phyloP scores from a whole-genome alignment of 2,329 filamentous ascomycete genomes.

The Penicillium hordei region DNA sequence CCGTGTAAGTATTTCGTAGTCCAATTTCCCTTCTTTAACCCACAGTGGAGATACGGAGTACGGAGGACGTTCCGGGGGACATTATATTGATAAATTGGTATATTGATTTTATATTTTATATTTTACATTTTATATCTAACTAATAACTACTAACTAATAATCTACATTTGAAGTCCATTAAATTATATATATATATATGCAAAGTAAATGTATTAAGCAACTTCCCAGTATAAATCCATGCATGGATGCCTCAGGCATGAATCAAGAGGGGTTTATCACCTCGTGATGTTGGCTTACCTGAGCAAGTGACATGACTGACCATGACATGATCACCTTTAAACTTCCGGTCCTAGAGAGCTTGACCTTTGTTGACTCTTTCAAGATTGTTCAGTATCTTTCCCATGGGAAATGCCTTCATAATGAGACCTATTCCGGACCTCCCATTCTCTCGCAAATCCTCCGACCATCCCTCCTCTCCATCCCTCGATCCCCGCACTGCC shows the following conservation, averaged over 20 bases:
- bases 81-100: neutral
- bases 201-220: too few relatives aligned
- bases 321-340: constrained; percentile 6
- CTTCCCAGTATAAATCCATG: neutral
- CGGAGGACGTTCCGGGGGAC: too few relatives aligned
- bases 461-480: constrained; percentile 28
- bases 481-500: constrained; percentile 39
- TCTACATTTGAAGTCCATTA: too few relatives aligned
- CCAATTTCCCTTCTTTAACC: neutral
- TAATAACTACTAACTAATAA: neutral
- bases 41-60: constrained; percentile 1
- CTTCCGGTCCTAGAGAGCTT: neutral
- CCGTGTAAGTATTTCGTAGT: neutral
- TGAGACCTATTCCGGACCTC: constrained; percentile 42
- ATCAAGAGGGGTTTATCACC: constrained; percentile 10
- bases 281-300: constrained; percentile 12
- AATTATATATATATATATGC: too few relatives aligned
- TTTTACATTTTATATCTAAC: neutral
- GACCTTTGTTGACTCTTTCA: neutral
- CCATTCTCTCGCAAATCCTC: constrained; percentile 39
- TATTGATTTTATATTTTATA: too few relatives aligned
- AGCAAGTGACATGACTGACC: constrained; percentile 3
- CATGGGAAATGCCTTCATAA: constrained; percentile 24
- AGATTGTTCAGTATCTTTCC: neutral
- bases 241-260: constrained; percentile 4